A percentile compares a stretch with the other conserved stretches of the same genome.
phyloP scores from a whole-genome alignment of 106 monocot genomes.

The Dendrobium huoshanense region DNA sequence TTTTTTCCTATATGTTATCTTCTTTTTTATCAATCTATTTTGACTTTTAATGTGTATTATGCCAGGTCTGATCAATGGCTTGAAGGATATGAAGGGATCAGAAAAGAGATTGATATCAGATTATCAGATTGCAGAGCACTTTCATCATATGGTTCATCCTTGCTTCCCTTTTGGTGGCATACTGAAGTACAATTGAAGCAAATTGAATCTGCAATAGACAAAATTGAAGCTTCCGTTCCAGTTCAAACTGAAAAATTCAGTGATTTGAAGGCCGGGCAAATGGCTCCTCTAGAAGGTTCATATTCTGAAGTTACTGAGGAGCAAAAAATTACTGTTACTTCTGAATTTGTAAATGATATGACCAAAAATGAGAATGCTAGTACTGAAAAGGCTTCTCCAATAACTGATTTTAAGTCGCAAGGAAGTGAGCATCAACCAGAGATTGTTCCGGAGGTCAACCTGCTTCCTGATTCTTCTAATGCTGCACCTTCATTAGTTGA shows the following conservation, averaged over 20 bases:
- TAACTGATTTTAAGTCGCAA: slow-evolving; percentile 4
- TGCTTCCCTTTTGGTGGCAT: slow-evolving; percentile 95
- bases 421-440: slow-evolving; percentile 10
- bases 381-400: neutral
- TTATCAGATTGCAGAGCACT: slow-evolving; percentile 83
- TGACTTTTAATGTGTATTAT: neutral
- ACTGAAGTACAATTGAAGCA: slow-evolving; percentile 55
- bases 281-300: slow-evolving; percentile 4
- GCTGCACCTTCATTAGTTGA: slow-evolving; percentile 17
- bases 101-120: slow-evolving; percentile 75
- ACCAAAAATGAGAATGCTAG: slow-evolving; percentile 6
- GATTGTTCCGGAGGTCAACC: slow-evolving; percentile 2
- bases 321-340: neutral
- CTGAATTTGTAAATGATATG: neutral
- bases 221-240: slow-evolving; percentile 29
- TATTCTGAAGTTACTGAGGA: neutral
- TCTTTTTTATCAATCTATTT: neutral
- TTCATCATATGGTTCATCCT: slow-evolving; percentile 64
- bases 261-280: slow-evolving; percentile 6
- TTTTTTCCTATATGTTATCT: neutral
- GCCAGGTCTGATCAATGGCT: slow-evolving; percentile 23
- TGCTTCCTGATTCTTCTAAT: neutral
- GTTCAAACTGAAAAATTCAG: slow-evolving; percentile 4
- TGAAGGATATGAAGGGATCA: slow-evolving; percentile 30
- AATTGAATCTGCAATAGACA: slow-evolving; percentile 45